Evolutionary conservation across 257 asterid genomes (phyloP).

Genomic region (Solanum neorickii): DNA sequence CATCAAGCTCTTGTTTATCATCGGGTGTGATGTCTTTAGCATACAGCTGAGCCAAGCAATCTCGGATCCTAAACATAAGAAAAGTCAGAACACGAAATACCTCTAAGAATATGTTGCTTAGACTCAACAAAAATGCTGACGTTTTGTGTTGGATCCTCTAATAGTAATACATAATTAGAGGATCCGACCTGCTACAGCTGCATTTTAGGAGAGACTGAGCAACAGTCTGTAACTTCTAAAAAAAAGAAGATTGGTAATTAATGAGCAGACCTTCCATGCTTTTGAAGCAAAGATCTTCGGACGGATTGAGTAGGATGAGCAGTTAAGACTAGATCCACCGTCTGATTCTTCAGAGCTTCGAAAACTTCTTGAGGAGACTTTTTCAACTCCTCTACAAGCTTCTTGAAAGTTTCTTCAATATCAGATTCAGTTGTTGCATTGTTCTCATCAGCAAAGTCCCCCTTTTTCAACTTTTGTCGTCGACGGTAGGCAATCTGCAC

Average conservation of each 20-base stretch:
- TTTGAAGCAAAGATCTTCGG: conserved; percentile 40
- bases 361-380: conserved; percentile 41
- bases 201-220: neutral
- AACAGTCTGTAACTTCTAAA: neutral
- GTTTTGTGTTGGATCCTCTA: neutral
- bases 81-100: neutral
- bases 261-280: conserved; percentile 32
- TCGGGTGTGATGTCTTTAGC: conserved; percentile 41
- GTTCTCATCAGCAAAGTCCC: conserved; percentile 33
- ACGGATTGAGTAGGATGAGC: conserved; percentile 48
- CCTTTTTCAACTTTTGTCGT: conserved; percentile 30
- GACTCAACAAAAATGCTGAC: neutral
- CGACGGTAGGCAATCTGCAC: conserved; percentile 41
- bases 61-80: conserved; percentile 19
- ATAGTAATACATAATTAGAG: neutral
- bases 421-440: conserved; percentile 42
- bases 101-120: neutral
- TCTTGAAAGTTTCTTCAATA: conserved; percentile 40
- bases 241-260: neutral
- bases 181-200: neutral
- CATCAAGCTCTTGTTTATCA: conserved; percentile 43
- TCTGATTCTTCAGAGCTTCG: conserved; percentile 39
- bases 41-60: conserved; percentile 42
- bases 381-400: conserved; percentile 26
- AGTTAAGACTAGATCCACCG: conserved; percentile 40